These are phyloP conservation scores for Nyssa sinensis DNA, from an alignment of 148 eudicot species.

Conservation along the genomic window DNA sequence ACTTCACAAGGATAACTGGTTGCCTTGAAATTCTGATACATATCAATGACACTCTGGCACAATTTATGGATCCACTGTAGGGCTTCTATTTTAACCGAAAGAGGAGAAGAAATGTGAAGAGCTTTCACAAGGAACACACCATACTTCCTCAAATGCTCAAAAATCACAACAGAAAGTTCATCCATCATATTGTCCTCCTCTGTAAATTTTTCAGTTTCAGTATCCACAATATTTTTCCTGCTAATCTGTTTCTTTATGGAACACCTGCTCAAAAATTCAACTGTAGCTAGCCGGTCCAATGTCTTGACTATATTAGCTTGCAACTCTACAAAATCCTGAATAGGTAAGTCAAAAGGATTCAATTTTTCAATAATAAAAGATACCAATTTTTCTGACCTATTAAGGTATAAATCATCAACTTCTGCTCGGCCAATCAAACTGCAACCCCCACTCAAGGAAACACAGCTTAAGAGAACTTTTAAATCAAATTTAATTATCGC, in stretches of 20 bases:
- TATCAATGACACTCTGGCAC: constrained; percentile 49
- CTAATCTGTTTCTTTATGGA: constrained; percentile 31
- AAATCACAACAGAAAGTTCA: constrained; percentile 29
- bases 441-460: constrained; percentile 46
- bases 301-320: constrained; percentile 63
- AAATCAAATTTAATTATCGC: constrained; percentile 74
- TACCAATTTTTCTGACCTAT: constrained; percentile 59
- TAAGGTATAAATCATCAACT: constrained; percentile 45
- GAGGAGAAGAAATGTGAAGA: constrained; percentile 62
- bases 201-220: constrained; percentile 23
- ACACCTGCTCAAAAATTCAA: constrained; percentile 64
- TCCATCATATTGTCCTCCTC: constrained; percentile 25
- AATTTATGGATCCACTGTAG: constrained; percentile 67
- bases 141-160: constrained; percentile 61
- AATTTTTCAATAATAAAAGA: constrained; percentile 45
- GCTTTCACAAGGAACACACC: constrained; percentile 50
- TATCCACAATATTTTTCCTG: constrained; percentile 21
- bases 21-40: constrained; percentile 38
- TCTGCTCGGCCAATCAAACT: constrained; percentile 47
- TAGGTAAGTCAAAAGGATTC: constrained; percentile 47
- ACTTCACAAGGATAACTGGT: constrained; percentile 44
- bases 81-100: constrained; percentile 71
- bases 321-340: constrained; percentile 49
- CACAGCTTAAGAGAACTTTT: constrained; percentile 73
- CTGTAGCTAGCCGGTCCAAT: constrained; percentile 50